These are phyloP conservation scores for Zizania palustris DNA, from an alignment of 202 grass and related monocot species.

Conservation along the genomic window DNA sequence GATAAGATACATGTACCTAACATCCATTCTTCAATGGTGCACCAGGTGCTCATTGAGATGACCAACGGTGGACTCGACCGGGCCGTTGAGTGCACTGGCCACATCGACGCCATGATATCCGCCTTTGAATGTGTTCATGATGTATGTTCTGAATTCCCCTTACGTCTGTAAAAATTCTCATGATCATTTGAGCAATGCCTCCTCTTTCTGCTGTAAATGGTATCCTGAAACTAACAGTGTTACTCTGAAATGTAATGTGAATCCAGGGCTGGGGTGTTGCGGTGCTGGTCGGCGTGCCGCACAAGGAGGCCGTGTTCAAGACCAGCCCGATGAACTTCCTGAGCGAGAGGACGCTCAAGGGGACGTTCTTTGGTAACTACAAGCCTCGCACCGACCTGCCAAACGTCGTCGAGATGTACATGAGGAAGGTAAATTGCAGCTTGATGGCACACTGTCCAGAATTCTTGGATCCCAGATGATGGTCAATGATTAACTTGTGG, in stretches of 20 bases:
- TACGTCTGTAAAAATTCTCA: background rate
- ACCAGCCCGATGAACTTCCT: conserved; percentile 73
- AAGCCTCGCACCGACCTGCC: conserved; percentile 71
- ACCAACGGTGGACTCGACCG: conserved; percentile 71
- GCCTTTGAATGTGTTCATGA: conserved; percentile 80
- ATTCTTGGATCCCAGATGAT: background rate
- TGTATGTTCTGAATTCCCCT: conserved; percentile 13
- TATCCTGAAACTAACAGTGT: background rate
- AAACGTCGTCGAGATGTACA: conserved; percentile 79
- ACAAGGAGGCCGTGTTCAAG: conserved; percentile 75
- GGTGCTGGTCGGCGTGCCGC: conserved; percentile 72
- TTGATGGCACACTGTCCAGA: background rate
- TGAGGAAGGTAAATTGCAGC: conserved; percentile 59
- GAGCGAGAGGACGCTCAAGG: conserved; percentile 75
- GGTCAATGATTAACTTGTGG: background rate
- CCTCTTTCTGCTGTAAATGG: background rate
- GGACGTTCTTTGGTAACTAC: conserved; percentile 87
- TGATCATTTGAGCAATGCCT: background rate
- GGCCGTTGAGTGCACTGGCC: conserved; percentile 70
- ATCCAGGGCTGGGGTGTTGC: conserved; percentile 77
- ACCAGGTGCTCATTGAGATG: conserved; percentile 73
- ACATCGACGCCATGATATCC: conserved; percentile 75
- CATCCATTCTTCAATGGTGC: background rate
- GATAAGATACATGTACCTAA: background rate
- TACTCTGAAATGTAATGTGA: background rate